Evolutionary conservation across 2,329 filamentous ascomycete genomes (phyloP).

Genomic region (Talaromyces marneffei): DNA sequence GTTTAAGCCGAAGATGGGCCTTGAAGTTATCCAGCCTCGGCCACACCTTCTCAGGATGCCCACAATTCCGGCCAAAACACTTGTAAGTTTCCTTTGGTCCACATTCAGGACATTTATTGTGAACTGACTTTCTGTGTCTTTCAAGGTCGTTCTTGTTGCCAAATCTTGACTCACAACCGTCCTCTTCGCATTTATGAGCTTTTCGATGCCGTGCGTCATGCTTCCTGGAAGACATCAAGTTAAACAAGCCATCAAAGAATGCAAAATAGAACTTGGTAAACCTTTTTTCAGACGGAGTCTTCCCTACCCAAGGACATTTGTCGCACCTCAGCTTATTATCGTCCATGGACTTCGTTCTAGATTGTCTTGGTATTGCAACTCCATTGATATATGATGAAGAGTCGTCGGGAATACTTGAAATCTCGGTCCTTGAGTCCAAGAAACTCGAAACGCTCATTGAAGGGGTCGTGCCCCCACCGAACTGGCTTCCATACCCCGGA

Average conservation of each 20-base stretch:
- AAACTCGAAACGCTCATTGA: not conserved
- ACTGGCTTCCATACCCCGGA: conserved; percentile 33
- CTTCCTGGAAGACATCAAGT: conserved; percentile 54
- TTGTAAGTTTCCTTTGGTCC: conserved; percentile 51
- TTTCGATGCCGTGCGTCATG: conserved; percentile 66
- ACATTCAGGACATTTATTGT: conserved; percentile 46
- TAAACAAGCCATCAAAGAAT: not conserved
- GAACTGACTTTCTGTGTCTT: conserved; percentile 70
- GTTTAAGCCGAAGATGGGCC: conserved; percentile 67
- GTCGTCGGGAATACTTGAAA: not conserved
- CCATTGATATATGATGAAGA: not conserved
- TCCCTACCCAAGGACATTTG: conserved; percentile 46
- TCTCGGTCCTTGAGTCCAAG: not conserved
- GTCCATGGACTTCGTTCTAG: not conserved
- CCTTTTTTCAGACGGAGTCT: conserved; percentile 39
- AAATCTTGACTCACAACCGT: conserved; percentile 63
- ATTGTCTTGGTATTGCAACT: not conserved
- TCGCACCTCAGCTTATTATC: conserved; percentile 29
- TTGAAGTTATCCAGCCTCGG: conserved; percentile 81
- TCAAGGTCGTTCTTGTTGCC: conserved; percentile 74
- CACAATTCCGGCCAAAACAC: conserved; percentile 55
- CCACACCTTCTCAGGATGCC: conserved; percentile 63
- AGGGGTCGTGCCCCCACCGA: conserved; percentile 13
- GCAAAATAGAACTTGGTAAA: conserved; percentile 15
- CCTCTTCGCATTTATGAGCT: conserved; percentile 56